Evolutionary conservation across 805 yeast species (phyloP).

Genomic region (Yarrowia sp.): DNA sequence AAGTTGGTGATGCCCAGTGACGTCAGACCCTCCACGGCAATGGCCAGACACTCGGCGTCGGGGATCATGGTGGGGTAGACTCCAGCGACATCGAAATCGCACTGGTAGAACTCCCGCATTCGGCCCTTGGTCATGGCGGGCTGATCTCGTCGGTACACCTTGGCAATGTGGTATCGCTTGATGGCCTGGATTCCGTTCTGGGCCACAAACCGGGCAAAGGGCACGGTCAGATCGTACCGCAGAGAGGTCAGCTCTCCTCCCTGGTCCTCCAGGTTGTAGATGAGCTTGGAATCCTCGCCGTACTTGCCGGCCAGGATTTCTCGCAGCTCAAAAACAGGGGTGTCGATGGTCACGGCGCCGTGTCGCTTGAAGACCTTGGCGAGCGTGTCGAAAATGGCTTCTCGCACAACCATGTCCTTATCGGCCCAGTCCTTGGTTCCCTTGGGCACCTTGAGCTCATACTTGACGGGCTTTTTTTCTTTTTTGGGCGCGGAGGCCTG

Average conservation of each 20-base stretch:
- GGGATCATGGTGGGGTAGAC: constrained; percentile 91
- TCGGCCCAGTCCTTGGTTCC: constrained; percentile 99
- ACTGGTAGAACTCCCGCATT: constrained; percentile 99
- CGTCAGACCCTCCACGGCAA: constrained; percentile 79
- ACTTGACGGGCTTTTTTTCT: constrained; percentile 41
- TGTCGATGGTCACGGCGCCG: constrained; percentile 97
- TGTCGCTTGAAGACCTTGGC: constrained; percentile 82
- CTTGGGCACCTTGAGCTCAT: constrained; percentile 88
- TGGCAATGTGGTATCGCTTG: constrained; percentile 95
- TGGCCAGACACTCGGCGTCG: constrained; percentile 82
- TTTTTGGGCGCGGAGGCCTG: constrained; percentile 17
- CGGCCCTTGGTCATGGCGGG: constrained; percentile 99
- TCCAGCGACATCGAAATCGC: constrained; percentile 98
- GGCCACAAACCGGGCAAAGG: constrained; percentile 96
- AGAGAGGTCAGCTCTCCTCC: constrained; percentile 97
- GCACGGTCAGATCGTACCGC: constrained; percentile 96
- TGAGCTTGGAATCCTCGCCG: constrained; percentile 97
- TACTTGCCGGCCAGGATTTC: constrained; percentile 95
- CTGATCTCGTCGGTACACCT: constrained; percentile 98
- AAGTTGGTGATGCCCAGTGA: constrained; percentile 83
- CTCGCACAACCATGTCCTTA: constrained; percentile 92
- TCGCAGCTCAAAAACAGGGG: constrained; percentile 95
- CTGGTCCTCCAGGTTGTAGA: constrained; percentile 94
- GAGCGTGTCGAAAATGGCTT: constrained; percentile 73
- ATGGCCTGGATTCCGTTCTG: constrained; percentile 87